phyloP scores from a whole-genome alignment of 371 early-diverging fungal species.

The Mortierella sp. region DNA sequence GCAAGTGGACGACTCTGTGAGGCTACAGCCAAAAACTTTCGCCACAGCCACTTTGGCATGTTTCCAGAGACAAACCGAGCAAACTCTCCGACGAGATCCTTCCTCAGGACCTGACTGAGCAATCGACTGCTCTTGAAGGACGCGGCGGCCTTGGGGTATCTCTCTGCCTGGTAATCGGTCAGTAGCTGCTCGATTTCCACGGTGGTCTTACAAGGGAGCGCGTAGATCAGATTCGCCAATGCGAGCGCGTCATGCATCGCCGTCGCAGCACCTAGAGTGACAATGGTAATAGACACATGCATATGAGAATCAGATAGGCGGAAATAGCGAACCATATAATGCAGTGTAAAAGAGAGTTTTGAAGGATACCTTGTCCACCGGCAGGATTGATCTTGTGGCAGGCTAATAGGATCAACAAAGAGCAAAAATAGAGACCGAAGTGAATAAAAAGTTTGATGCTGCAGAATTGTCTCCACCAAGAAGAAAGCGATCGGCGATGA shows the following conservation, averaged over 20 bases:
- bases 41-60: neutral
- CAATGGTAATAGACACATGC: too few species aligned
- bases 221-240: constrained; percentile 1
- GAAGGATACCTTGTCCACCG: neutral
- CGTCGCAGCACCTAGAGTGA: neutral
- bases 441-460: too few species aligned
- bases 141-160: neutral
- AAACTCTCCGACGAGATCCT: neutral
- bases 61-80: neutral
- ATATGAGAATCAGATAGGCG: too few species aligned
- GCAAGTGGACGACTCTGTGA: neutral
- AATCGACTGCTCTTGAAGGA: neutral
- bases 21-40: neutral
- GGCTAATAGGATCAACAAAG: neutral
- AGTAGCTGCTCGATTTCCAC: neutral
- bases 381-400: constrained; percentile 1
- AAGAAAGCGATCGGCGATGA: too few species aligned
- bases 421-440: too few species aligned
- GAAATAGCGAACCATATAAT: neutral
- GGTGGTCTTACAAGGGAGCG: neutral
- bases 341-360: neutral
- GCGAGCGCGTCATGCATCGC: constrained; percentile 15
- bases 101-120: neutral
- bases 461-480: too few species aligned
- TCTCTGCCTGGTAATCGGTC: neutral